Conservation (phyloP, 2,329 filamentous ascomycete genomes). For the Verticillium isaacii region DNA sequence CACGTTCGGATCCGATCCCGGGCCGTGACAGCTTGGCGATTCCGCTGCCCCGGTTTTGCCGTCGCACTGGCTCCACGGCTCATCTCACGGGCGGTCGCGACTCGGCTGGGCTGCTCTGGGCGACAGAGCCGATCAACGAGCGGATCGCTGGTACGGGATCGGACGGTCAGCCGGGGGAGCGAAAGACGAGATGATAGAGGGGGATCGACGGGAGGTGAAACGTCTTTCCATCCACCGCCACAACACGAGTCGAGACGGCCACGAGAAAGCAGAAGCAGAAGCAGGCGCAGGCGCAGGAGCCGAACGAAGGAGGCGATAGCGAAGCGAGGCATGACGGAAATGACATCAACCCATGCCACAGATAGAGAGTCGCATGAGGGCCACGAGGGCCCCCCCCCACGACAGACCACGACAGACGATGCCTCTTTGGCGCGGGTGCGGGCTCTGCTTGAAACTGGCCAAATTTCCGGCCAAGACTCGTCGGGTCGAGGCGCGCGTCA, state of each 20-base stretch:
- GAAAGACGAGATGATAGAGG: not conserved
- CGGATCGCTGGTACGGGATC: not conserved
- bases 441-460: not conserved
- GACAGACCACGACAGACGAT: not conserved
- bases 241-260: not conserved
- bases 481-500: not conserved
- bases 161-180: not conserved
- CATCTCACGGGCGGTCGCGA: not conserved
- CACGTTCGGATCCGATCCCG: not conserved
- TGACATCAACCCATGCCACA: not conserved
- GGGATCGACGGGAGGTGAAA: not conserved
- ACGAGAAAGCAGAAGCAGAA: not conserved
- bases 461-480: not conserved
- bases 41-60: not conserved
- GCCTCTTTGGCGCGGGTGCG: not conserved
- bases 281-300: not conserved
- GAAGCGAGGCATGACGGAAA: not conserved
- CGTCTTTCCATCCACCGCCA: not conserved
- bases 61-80: not conserved
- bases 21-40: not conserved
- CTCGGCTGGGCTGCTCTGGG: not conserved
- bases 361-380: not conserved
- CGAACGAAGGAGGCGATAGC: not conserved
- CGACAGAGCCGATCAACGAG: not conserved
- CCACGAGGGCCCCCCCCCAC: not conserved